Evolutionary conservation across 306 rosid genomes (phyloP).

Genomic region (Dalbergia oliveri): DNA sequence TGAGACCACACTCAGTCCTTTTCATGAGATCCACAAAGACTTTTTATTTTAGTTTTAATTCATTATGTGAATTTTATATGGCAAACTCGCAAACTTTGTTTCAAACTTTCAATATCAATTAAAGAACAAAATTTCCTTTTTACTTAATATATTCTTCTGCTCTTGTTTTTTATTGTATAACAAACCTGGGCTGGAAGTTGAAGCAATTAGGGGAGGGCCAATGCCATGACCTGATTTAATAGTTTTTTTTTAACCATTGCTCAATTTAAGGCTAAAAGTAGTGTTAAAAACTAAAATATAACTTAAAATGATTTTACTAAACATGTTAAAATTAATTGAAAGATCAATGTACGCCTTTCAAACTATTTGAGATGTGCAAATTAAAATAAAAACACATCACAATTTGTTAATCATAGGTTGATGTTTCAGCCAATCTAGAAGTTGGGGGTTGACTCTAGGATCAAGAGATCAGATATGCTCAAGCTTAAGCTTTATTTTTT

Average conservation of each 20-base stretch:
- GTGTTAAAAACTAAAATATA: too few relatives aligned
- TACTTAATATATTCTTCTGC: not conserved
- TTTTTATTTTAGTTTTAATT: not conserved
- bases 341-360: too few relatives aligned
- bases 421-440: not conserved
- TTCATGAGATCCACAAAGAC: slow-evolving; percentile 10
- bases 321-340: too few relatives aligned
- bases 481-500: not conserved
- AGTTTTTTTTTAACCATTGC: too few relatives aligned
- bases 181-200: too few relatives aligned
- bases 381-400: too few relatives aligned
- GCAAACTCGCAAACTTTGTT: not conserved
- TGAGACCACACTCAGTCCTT: not conserved
- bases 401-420: not conserved
- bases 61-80: slow-evolving; percentile 1
- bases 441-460: not conserved
- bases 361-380: too few relatives aligned
- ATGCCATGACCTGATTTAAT: too few relatives aligned
- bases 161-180: not conserved
- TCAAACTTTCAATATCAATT: not conserved
- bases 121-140: not conserved
- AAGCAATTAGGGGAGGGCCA: too few relatives aligned
- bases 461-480: not conserved
- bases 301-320: too few relatives aligned
- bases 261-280: too few relatives aligned